Evolutionary conservation across 2,329 filamentous ascomycete genomes (phyloP), one percentile per base, ranked within the genome.

Genomic region (Cryphonectria radicalis): DNA sequence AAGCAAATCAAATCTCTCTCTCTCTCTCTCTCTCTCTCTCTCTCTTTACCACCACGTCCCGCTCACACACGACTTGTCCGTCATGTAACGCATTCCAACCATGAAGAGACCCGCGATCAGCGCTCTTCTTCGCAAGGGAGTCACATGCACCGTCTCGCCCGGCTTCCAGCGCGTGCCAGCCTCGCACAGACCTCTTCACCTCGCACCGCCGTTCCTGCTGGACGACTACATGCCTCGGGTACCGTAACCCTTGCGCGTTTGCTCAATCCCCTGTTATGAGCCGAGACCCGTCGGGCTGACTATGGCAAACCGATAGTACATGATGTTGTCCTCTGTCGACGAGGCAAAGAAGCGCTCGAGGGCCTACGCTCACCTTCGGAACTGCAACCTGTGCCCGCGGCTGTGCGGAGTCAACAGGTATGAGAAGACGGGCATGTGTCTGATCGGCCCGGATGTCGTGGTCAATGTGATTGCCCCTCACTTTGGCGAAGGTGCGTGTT

Each of bases 381-480:
- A 94, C 70, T 97, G 93, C 82, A 97, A 96, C 76, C 85, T 97
- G 10, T 97, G 93, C 76, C 93, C 93, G 1, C 86, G 92, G 17
- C 82, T 89, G 63, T 96, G 93, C 79, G 89, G 90, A 68, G 92
- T 95, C 46, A 94, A 97, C 79, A 89, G 93, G n/a, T 94, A 90
- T 76, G 89, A 95, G 80, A 91, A 86, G 75, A 93, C 92, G 0
- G 93, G 93, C 19, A 87, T 92, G 77, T 97, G 93, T 78, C 84
- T 96, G 72, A 92, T 96, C 75, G 93, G 93, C 19, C 87, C 91
- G 72, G 91, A 87, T 63, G 92, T 90, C 70, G 94, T 93, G 77
- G 92, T 96, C 75, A 94, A 93, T 78, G 92, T 93, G 10, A 93
- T 97, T 74, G 93, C 93, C 71, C 93, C 93, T 66, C 93, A 96